Conservation (phyloP, 306 rosid species). For the Macrotyloma uniflorum region DNA sequence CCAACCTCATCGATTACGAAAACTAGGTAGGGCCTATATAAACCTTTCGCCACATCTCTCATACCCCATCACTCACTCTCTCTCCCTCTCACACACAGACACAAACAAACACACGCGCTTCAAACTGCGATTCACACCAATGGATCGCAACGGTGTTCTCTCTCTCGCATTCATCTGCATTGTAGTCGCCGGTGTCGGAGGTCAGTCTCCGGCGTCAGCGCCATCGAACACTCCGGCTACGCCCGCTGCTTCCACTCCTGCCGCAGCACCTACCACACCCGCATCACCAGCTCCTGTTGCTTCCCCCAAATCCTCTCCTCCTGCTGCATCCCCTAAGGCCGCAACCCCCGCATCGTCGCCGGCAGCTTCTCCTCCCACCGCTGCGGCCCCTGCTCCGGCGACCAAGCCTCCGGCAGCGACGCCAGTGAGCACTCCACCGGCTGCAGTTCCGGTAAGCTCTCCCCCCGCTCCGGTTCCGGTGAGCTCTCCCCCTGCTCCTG, state of each 20-base stretch:
- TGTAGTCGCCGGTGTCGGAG: slow-evolving; percentile 78
- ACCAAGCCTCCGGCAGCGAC: slow-evolving; percentile 49
- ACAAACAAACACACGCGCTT: too few relatives aligned
- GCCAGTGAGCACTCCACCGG: slow-evolving; percentile 49
- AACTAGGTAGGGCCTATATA: slow-evolving; percentile 41
- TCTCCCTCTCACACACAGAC: not conserved
- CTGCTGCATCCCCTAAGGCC: slow-evolving; percentile 24
- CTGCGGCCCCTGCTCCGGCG: slow-evolving; percentile 42
- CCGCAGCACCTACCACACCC: slow-evolving; percentile 56
- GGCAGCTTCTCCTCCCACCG: slow-evolving; percentile 25
- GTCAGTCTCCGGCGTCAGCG: slow-evolving; percentile 69
- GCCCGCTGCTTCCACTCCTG: slow-evolving; percentile 46
- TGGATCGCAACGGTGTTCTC: slow-evolving; percentile 61
- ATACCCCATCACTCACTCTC: not conserved
- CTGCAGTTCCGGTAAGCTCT: slow-evolving; percentile 28
- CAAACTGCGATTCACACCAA: slow-evolving; percentile 28
- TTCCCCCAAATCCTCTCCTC: slow-evolving; percentile 51
- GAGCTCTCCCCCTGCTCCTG: not conserved
- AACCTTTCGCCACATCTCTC: slow-evolving; percentile 15
- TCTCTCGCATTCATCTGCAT: slow-evolving; percentile 72
- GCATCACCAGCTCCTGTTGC: slow-evolving; percentile 59
- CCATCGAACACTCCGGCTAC: slow-evolving; percentile 55
- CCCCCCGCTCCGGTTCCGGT: not conserved
- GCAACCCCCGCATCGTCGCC: slow-evolving; percentile 9
- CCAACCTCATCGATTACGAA: not conserved